phyloP scores from a whole-genome alignment of 1,139 yeast genomes.

The Torulaspora pretoriensis region DNA sequence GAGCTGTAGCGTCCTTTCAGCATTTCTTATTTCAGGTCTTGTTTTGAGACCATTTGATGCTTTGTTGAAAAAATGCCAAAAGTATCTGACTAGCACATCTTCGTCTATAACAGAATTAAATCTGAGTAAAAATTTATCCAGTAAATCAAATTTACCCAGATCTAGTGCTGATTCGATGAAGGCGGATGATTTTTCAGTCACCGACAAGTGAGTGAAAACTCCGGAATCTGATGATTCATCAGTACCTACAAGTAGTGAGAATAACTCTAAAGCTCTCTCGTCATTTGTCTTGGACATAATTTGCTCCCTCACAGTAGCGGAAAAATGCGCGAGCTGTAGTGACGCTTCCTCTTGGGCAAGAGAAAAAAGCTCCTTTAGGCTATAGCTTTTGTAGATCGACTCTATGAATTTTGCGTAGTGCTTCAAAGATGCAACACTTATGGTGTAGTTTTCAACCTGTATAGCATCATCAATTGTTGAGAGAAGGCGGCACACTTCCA shows the following conservation, averaged over 20 bases:
- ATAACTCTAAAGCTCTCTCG: background rate
- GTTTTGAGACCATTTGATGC: slow-evolving; percentile 49
- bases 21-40: slow-evolving; percentile 45
- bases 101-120: slow-evolving; percentile 23
- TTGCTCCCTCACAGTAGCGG: slow-evolving; percentile 19
- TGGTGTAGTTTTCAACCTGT: slow-evolving; percentile 8
- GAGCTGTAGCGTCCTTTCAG: slow-evolving; percentile 42
- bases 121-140: slow-evolving; percentile 17
- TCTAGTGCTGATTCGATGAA: slow-evolving; percentile 27
- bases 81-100: slow-evolving; percentile 37
- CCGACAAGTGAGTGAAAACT: slow-evolving; percentile 20
- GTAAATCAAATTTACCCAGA: slow-evolving; percentile 25
- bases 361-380: slow-evolving; percentile 21
- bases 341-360: slow-evolving; percentile 23
- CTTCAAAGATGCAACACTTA: slow-evolving; percentile 16
- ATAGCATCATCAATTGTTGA: slow-evolving; percentile 15
- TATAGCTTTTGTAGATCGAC: slow-evolving; percentile 14
- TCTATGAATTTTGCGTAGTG: slow-evolving; percentile 20
- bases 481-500: slow-evolving; percentile 17
- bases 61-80: slow-evolving; percentile 52
- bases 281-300: slow-evolving; percentile 1
- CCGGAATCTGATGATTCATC: background rate
- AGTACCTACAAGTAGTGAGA: slow-evolving; percentile 4
- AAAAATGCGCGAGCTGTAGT: slow-evolving; percentile 27
- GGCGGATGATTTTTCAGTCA: slow-evolving; percentile 17